Evolutionary conservation across 2,329 filamentous ascomycete species (phyloP).

Genomic region (Simplicillium aogashimaense): DNA sequence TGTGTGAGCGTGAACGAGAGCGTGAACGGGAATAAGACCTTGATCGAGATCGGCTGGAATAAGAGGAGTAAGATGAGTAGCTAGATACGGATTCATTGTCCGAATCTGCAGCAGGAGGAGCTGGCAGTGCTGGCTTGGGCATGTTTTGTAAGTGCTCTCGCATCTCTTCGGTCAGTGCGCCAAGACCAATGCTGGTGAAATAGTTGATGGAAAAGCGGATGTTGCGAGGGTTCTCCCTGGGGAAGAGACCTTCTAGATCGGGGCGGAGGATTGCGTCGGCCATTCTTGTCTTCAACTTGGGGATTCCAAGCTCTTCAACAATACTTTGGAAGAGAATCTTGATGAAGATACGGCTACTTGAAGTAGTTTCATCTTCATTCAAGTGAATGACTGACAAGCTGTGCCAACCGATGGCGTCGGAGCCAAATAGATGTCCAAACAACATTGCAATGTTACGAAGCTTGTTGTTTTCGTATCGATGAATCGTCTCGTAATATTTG

Average conservation of each 20-base stretch:
- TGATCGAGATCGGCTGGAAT: slow-evolving; percentile 44
- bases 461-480: slow-evolving; percentile 92
- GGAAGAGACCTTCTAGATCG: slow-evolving; percentile 79
- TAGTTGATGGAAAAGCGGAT: slow-evolving; percentile 98
- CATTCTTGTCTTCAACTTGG: slow-evolving; percentile 66
- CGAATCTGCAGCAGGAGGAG: slow-evolving; percentile 50
- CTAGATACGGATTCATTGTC: slow-evolving; percentile 67
- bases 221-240: slow-evolving; percentile 78
- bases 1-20: slow-evolving; percentile 26
- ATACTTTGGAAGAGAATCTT: slow-evolving; percentile 96
- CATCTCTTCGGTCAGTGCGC: slow-evolving; percentile 88
- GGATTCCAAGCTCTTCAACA: slow-evolving; percentile 75
- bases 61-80: slow-evolving; percentile 64
- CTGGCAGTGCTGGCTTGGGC: slow-evolving; percentile 71
- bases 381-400: slow-evolving; percentile 75
- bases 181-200: slow-evolving; percentile 97
- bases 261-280: slow-evolving; percentile 69
- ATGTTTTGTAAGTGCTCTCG: slow-evolving; percentile 82
- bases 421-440: slow-evolving; percentile 83
- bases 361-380: slow-evolving; percentile 95
- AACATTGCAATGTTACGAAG: slow-evolving; percentile 91
- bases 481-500: slow-evolving; percentile 95
- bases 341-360: slow-evolving; percentile 93
- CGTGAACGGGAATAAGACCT: slow-evolving; percentile 30
- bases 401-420: slow-evolving; percentile 88